These are phyloP conservation scores for Stereum hirsutum DNA, from an alignment of 1,284 basidiomycete genomes.

Conservation along the genomic window DNA sequence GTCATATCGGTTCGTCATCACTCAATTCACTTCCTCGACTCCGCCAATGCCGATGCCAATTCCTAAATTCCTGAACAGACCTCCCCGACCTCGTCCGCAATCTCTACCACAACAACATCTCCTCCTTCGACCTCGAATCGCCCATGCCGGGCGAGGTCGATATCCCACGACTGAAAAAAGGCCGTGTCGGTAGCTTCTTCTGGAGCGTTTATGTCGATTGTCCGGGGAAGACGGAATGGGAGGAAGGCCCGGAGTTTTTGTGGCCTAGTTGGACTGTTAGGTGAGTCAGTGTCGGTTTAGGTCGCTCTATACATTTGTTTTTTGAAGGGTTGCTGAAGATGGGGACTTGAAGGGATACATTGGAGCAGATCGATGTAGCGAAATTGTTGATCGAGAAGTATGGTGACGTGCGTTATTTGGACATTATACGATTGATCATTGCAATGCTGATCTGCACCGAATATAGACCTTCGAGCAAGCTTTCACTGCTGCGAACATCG, in stretches of 20 bases:
- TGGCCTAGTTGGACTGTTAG: slow-evolving; percentile 71
- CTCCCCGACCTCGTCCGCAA: slow-evolving; percentile 58
- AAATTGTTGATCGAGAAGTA: slow-evolving; percentile 75
- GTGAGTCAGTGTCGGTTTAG: slow-evolving; percentile 26
- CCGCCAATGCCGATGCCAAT: too few relatives aligned
- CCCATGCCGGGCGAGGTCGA: slow-evolving; percentile 69
- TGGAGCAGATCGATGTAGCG: slow-evolving; percentile 89
- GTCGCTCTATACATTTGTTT: background rate
- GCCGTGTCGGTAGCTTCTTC: slow-evolving; percentile 84
- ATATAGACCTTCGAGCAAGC: slow-evolving; percentile 63
- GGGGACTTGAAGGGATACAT: slow-evolving; percentile 56
- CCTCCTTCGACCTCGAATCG: slow-evolving; percentile 56
- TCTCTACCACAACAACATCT: slow-evolving; percentile 63
- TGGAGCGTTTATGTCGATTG: too few relatives aligned
- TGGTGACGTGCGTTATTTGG: slow-evolving; percentile 42
- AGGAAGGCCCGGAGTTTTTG: too few relatives aligned
- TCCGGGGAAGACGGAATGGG: too few relatives aligned
- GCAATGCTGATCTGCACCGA: background rate
- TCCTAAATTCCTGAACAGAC: too few relatives aligned
- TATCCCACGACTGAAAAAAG: slow-evolving; percentile 71
- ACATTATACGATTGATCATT: background rate
- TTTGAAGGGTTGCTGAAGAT: too few relatives aligned
- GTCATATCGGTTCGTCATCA: slow-evolving; percentile 67
- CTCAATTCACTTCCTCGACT: background rate
- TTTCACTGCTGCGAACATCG: slow-evolving; percentile 51